Evolutionary conservation across 148 eudicot species (phyloP).

Genomic region (Talinum fruticosum): DNA sequence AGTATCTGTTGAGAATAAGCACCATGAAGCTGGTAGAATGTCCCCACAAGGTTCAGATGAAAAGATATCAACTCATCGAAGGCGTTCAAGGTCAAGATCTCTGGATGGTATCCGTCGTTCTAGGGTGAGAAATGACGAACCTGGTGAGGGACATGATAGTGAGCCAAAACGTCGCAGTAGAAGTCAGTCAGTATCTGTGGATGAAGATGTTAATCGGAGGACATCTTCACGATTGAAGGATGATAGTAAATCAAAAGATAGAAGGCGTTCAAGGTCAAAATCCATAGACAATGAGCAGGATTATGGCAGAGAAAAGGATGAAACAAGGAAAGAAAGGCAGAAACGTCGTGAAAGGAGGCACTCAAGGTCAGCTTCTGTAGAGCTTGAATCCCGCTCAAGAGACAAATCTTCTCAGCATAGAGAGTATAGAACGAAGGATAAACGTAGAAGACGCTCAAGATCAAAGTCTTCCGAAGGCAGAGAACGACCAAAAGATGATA

Average conservation of each 20-base stretch:
- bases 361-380: slow-evolving; percentile 63
- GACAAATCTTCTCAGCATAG: slow-evolving; percentile 37
- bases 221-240: too few relatives aligned
- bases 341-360: slow-evolving; percentile 47
- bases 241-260: slow-evolving; percentile 33
- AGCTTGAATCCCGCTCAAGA: slow-evolving; percentile 38
- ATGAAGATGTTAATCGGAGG: slow-evolving; percentile 8
- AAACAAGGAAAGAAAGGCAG: slow-evolving; percentile 34
- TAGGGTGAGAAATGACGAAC: slow-evolving; percentile 20
- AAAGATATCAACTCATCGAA: slow-evolving; percentile 20
- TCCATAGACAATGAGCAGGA: slow-evolving; percentile 38
- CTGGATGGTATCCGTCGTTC: slow-evolving; percentile 24
- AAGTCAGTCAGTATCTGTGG: slow-evolving; percentile 46
- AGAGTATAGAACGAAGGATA: slow-evolving; percentile 40
- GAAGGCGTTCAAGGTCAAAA: slow-evolving; percentile 55
- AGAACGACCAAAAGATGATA: slow-evolving; percentile 25
- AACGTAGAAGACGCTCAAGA: slow-evolving; percentile 49
- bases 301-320: slow-evolving; percentile 20
- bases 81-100: slow-evolving; percentile 39
- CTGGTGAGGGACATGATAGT: slow-evolving; percentile 20
- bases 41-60: slow-evolving; percentile 44
- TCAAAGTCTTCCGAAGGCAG: slow-evolving; percentile 48
- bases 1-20: slow-evolving; percentile 28
- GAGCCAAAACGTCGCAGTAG: slow-evolving; percentile 23
- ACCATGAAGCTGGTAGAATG: slow-evolving; percentile 21